These are phyloP conservation scores for Parascedosporium putredinis DNA, from an alignment of 2,329 filamentous ascomycete genomes.

Conservation along the genomic window DNA sequence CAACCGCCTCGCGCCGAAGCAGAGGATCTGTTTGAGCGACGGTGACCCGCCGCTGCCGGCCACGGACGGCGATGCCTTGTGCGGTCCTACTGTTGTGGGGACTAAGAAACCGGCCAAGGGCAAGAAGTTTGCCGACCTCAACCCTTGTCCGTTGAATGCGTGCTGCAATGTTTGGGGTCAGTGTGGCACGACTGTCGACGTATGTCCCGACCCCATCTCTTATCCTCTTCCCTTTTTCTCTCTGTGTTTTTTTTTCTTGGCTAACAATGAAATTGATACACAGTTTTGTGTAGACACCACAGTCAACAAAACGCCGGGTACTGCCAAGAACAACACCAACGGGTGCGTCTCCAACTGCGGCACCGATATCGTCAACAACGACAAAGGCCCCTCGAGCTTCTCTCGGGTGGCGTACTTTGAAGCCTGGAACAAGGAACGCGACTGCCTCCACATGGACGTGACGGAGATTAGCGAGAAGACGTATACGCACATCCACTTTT, in stretches of 20 bases:
- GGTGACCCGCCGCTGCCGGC: conserved; percentile 25
- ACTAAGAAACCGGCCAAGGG: conserved; percentile 21
- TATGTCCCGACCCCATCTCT: no score
- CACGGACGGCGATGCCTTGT: conserved; percentile 17
- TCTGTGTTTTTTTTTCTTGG: no score
- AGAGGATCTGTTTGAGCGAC: conserved; percentile 23
- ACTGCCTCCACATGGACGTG: conserved; percentile 22
- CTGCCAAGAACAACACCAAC: conserved; percentile 13
- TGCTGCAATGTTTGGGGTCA: conserved; percentile 33
- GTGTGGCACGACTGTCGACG: conserved; percentile 27
- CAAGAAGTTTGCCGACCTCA: conserved; percentile 26
- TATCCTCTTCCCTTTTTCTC: no score
- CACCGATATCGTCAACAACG: conserved; percentile 19
- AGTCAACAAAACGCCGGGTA: conserved; percentile 8
- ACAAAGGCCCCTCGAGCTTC: conserved; percentile 14
- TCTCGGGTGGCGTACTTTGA: conserved; percentile 23
- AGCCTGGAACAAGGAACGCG: conserved; percentile 19
- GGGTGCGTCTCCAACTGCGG: conserved; percentile 24
- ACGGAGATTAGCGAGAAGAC: not conserved
- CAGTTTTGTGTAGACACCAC: conserved; percentile 28
- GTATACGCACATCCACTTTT: conserved; percentile 24
- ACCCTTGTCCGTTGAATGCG: conserved; percentile 34
- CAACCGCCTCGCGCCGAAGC: conserved; percentile 14
- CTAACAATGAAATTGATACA: conserved; percentile 9
- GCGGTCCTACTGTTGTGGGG: conserved; percentile 33